Base-by-base conservation (phyloP, 257 asterid species). In the Coffea canephora region DNA sequence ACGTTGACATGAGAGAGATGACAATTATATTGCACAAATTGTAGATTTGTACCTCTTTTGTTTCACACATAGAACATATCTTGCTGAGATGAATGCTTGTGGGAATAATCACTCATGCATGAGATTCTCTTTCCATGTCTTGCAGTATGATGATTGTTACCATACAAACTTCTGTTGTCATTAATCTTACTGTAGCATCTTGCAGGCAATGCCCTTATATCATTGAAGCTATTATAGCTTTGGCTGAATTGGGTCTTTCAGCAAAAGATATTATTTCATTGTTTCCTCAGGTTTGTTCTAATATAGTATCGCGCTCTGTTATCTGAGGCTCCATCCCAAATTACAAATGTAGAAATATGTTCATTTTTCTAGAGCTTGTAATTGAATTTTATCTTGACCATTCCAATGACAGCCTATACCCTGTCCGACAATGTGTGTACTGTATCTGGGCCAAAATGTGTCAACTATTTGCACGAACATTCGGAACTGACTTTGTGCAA, bases 181-280 rank as follows among this genome's bases (percentile, higher is more conserved):
- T 67, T 77, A 25, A 9, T 57, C 73, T 74, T 70, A 46, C 59
- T 49, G 49, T 78, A 79, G 74, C 70, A 80, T 74, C 80, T 78
- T 78, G 81, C 91, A 96, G 99, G 91, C 93, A 85, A 77, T 93
- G 92, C 83, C 96, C 98, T 43, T 94, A 83, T 84, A 86, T 91
- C 80, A 87, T 96, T 45, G 99, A 96, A 89, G 99, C 97, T 64
- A 87, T 94, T 81, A 86, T 87, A 76, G 97, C 96, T 57, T 89
- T 96, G 91, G 98, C 99, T 69, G 99, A 96, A 84, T 78, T 94
- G 87, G 97, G 99, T 41, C 94, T 91, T 68, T 71, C 88, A 2
- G 91, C 98, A 52, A 96, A 91, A 87, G 99, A 96, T 81, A 92
- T 96, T 64, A 79, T 88, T 66, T 87, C 92, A 25, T 78, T 91